phyloP scores from a whole-genome alignment of 139 green algal species.

The Microglena sp. region DNA sequence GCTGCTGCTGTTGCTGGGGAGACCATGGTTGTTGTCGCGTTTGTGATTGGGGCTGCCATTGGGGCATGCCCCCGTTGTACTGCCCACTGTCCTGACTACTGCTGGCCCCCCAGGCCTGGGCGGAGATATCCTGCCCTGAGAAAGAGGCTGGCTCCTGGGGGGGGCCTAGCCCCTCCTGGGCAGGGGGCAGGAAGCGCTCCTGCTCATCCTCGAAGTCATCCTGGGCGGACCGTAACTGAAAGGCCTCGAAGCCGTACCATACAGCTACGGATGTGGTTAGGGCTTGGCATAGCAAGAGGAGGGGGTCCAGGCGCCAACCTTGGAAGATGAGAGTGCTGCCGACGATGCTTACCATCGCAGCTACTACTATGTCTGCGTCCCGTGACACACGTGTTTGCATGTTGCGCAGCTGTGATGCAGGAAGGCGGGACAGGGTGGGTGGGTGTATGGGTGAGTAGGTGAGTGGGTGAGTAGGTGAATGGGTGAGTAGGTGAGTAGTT shows the following conservation, averaged over 20 bases:
- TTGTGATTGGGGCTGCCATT: no score
- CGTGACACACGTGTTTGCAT: conserved; percentile 41
- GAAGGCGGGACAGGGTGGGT: neutral
- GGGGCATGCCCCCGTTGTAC: no score
- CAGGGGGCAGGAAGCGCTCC: no score
- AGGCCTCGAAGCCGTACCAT: conserved; percentile 50
- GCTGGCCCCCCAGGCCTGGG: no score
- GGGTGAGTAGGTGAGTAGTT: neutral
- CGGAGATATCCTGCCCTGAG: no score
- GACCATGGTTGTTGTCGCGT: no score
- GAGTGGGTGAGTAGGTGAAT: neutral
- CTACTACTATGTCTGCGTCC: conserved; percentile 56
- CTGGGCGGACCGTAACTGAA: conserved; percentile 33
- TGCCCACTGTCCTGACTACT: no score
- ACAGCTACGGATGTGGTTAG: conserved; percentile 48
- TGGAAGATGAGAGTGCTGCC: conserved; percentile 64
- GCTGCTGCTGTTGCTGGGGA: no score
- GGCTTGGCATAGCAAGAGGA: conserved; percentile 55
- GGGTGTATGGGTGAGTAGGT: neutral
- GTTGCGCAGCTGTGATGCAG: conserved; percentile 45
- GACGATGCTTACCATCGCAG: conserved; percentile 52
- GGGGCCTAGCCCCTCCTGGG: no score
- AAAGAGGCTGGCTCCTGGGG: no score
- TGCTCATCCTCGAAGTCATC: no score
- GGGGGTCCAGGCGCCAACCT: conserved; percentile 56